These are phyloP conservation scores for Rasamsonia emersonii DNA, from an alignment of 2,329 filamentous ascomycete genomes.

Conservation along the genomic window DNA sequence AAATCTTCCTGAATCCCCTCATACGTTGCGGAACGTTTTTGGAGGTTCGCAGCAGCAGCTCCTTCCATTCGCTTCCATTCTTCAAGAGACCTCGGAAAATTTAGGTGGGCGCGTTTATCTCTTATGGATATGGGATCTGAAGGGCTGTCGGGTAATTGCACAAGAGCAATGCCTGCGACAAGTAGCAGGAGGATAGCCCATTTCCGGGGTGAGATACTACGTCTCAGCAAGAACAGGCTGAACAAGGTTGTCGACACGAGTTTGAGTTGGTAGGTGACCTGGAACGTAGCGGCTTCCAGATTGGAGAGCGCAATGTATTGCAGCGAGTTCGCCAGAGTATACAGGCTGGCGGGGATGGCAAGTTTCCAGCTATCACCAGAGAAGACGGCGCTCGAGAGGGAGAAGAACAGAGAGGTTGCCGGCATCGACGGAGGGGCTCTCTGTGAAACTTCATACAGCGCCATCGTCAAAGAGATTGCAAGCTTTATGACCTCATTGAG, in stretches of 20 bases:
- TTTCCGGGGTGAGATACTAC: slow-evolving; percentile 60
- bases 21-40: slow-evolving; percentile 75
- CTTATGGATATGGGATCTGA: slow-evolving; percentile 43
- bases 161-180: slow-evolving; percentile 72
- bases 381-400: slow-evolving; percentile 74
- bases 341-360: slow-evolving; percentile 77
- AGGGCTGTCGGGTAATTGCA: slow-evolving; percentile 64
- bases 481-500: slow-evolving; percentile 90
- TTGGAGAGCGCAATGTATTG: slow-evolving; percentile 91
- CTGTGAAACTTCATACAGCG: slow-evolving; percentile 76
- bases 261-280: slow-evolving; percentile 89
- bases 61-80: slow-evolving; percentile 56
- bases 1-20: slow-evolving; percentile 69
- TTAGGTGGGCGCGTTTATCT: slow-evolving; percentile 54
- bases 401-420: slow-evolving; percentile 68
- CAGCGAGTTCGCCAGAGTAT: slow-evolving; percentile 86
- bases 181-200: slow-evolving; percentile 76
- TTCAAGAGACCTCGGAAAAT: slow-evolving; percentile 72
- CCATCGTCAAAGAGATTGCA: slow-evolving; percentile 73
- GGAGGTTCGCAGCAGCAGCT: slow-evolving; percentile 40
- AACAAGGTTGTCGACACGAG: slow-evolving; percentile 86
- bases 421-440: slow-evolving; percentile 70
- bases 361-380: slow-evolving; percentile 91
- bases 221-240: slow-evolving; percentile 67
- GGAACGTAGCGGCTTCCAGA: slow-evolving; percentile 84